Evolutionary conservation across 805 yeast species (phyloP).

Genomic region (Saturnispora saitoi): DNA sequence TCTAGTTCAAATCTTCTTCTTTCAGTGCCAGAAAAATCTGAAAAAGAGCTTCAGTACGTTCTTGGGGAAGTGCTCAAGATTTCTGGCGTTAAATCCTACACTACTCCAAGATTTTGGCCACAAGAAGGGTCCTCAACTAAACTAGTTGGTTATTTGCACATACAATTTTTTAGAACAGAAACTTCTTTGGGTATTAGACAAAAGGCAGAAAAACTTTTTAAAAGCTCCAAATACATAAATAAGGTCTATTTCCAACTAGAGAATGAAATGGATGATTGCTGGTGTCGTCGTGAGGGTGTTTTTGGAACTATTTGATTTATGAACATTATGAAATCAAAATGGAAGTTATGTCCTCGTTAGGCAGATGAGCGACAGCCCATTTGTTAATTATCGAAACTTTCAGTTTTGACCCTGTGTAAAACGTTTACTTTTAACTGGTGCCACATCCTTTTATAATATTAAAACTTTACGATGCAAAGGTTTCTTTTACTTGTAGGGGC

Average conservation of each 20-base stretch:
- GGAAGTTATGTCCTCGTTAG: neutral
- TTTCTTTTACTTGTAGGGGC: neutral
- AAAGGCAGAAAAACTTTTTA: slow-evolving; percentile 24
- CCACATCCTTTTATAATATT: neutral
- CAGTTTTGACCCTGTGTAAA: neutral
- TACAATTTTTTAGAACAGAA: slow-evolving; percentile 48
- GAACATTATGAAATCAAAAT: neutral
- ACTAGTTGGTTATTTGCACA: slow-evolving; percentile 72
- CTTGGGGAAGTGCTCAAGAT: slow-evolving; percentile 59
- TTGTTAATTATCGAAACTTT: neutral
- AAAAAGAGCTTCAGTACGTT: slow-evolving; percentile 51
- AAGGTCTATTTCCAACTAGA: slow-evolving; percentile 28
- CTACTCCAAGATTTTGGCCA: slow-evolving; percentile 92
- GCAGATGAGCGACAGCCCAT: neutral
- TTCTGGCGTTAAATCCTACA: slow-evolving; percentile 76
- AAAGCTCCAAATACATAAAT: slow-evolving; percentile 16
- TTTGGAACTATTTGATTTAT: slow-evolving; percentile 17
- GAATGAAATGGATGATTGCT: slow-evolving; percentile 33
- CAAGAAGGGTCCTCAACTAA: slow-evolving; percentile 29
- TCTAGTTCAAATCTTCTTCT: slow-evolving; percentile 69
- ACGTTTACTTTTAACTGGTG: neutral
- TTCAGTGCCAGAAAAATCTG: slow-evolving; percentile 45
- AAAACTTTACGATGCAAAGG: neutral
- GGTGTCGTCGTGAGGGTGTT: slow-evolving; percentile 29
- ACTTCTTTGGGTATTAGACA: slow-evolving; percentile 21